Evolutionary conservation across 768 basidiomycete genomes (phyloP).

Genomic region (Ramaria rubella): DNA sequence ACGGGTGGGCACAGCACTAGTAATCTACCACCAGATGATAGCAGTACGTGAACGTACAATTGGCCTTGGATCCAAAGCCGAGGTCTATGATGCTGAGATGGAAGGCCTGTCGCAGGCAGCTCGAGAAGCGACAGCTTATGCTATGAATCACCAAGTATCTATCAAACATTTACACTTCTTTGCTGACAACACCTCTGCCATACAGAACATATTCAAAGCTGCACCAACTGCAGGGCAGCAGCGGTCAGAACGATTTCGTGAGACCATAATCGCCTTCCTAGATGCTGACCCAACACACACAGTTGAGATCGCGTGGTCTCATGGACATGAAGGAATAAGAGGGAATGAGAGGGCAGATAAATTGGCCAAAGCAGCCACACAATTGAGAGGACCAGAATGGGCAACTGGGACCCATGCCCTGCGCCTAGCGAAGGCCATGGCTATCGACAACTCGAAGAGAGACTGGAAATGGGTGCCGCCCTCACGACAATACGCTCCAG

Average conservation of each 20-base stretch:
- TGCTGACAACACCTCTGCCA: too few relatives aligned
- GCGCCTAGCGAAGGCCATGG: too few relatives aligned
- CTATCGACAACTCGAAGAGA: too few relatives aligned
- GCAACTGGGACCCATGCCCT: too few relatives aligned
- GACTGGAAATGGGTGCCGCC: too few relatives aligned
- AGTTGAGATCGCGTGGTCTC: not conserved
- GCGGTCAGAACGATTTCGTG: not conserved
- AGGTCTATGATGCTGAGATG: conserved; percentile 15
- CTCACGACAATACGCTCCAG: not conserved
- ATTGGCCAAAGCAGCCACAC: not conserved
- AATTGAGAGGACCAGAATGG: too few relatives aligned
- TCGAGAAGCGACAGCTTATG: not conserved
- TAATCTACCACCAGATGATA: not conserved
- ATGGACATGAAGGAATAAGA: not conserved
- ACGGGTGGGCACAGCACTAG: conserved; percentile 8
- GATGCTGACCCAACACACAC: not conserved
- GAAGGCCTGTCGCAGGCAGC: not conserved
- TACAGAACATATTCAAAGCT: not conserved
- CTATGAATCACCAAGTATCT: not conserved
- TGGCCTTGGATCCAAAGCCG: not conserved
- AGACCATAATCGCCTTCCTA: conserved; percentile 9
- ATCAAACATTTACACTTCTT: conserved; percentile 7
- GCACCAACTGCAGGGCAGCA: not conserved
- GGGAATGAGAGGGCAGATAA: not conserved
- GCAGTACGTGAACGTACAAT: not conserved